Evolutionary conservation across 768 basidiomycete species (phyloP), one percentile per base, ranked within the genome.

Genomic region (Leccinum variicolor): DNA sequence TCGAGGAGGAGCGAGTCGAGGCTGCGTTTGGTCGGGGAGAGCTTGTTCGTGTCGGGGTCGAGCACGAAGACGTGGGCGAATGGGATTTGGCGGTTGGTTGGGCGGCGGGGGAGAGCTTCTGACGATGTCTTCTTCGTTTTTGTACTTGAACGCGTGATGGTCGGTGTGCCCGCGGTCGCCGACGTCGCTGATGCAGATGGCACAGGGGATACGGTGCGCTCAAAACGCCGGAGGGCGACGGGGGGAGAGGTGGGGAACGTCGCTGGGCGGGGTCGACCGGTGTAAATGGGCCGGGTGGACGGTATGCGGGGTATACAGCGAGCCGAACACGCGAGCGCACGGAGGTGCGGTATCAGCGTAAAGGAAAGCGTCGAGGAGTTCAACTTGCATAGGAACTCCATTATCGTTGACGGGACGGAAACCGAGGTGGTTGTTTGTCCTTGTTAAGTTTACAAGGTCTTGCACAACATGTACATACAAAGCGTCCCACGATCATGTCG

Each of bases 1-100:
- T 69, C 68, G 62, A 91, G 77, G 53, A 91, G 68, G 53, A 91
- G 69, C 3, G 69, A 62, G 0, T 50, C 19, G 33, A 89, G 76
- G 5, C 48, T 23, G 7, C 65, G 66, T 9, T 63, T 67, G 2
- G 73, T 73, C 1, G 62, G 69, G 0, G 73, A 70, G 23, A 81
- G 78, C 9, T 69, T 69, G 25, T 71, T 69, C 5, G 80, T 80
- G 21, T 74, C 69, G 1, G 80, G 73, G 62, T 87, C 77, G 51
- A 79, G 74, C 51, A 85, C 66, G 47, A 75, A 76, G 52, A 86
- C 83, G 51, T 66, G 54, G 1, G 57, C 25, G 65, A 71, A 70
- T 0, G 70, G 73, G 55, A 87, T 87, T 1, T 78, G 69, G 13
- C 76, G 69, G 66, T 79, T 77, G 53, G 52, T 62, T 50, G 56